Evolutionary conservation across 306 rosid genomes (phyloP).

Genomic region (Lupinus albus): DNA sequence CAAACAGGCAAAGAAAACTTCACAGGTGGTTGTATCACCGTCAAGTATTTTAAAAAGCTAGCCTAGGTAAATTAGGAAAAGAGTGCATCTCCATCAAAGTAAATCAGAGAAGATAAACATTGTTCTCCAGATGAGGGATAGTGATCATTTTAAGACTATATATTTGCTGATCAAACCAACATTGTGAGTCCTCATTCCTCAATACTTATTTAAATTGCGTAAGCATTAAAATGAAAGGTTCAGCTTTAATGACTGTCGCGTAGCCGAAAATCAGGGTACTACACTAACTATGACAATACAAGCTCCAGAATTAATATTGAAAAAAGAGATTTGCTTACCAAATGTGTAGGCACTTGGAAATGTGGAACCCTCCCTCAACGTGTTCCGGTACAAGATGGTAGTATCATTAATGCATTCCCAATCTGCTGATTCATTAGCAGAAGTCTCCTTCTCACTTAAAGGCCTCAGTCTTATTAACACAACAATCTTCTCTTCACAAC

Average conservation of each 20-base stretch:
- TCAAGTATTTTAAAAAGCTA: slow-evolving; percentile 5
- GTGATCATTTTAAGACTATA: too few relatives aligned
- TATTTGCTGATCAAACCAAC: slow-evolving; percentile 22
- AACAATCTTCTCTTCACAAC: slow-evolving; percentile 91
- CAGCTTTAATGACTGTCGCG: too few relatives aligned
- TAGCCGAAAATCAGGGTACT: too few relatives aligned
- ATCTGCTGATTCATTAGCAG: slow-evolving; percentile 73
- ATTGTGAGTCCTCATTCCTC: slow-evolving; percentile 4
- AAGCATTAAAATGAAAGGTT: not conserved
- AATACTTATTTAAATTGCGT: slow-evolving; percentile 8
- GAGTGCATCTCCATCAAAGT: slow-evolving; percentile 1
- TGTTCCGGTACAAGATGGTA: slow-evolving; percentile 83
- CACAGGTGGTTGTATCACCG: slow-evolving; percentile 21
- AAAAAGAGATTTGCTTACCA: slow-evolving; percentile 59
- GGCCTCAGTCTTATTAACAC: slow-evolving; percentile 94
- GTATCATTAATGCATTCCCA: slow-evolving; percentile 99
- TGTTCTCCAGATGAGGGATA: slow-evolving; percentile 1
- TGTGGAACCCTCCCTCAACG: slow-evolving; percentile 95
- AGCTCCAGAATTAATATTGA: slow-evolving; percentile 22
- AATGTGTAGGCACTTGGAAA: slow-evolving; percentile 93
- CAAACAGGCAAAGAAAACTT: slow-evolving; percentile 25
- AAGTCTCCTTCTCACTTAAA: slow-evolving; percentile 76
- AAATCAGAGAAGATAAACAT: slow-evolving; percentile 23
- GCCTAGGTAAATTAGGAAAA: slow-evolving; percentile 2
- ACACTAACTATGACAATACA: slow-evolving; percentile 34